Percentiles rank a stretch among this genome's conserved stretches.
These are phyloP conservation scores for Penicillium sp. DNA, from an alignment of 2,329 filamentous ascomycete species.

Conservation along the genomic window DNA sequence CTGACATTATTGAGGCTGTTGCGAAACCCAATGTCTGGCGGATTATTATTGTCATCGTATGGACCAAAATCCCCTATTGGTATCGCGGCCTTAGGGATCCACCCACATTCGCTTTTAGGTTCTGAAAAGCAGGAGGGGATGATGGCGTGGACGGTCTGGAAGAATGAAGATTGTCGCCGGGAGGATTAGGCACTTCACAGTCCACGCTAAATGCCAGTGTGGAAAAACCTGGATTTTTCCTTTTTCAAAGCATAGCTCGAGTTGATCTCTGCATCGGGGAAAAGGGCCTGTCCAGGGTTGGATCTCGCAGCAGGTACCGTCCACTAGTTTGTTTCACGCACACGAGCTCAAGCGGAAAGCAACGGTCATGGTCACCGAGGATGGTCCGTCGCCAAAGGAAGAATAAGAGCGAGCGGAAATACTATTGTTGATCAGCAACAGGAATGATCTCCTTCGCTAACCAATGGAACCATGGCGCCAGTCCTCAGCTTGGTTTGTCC, in stretches of 20 bases:
- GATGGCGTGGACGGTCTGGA: conserved; percentile 24
- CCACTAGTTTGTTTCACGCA: conserved; percentile 19
- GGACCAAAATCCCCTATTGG: neutral
- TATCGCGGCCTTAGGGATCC: neutral
- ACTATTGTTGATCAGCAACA: conserved; percentile 11
- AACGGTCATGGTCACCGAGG: conserved; percentile 1
- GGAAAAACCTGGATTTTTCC: conserved; percentile 1
- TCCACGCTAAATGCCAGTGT: conserved; percentile 17
- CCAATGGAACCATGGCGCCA: conserved; percentile 9
- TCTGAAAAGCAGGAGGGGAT: conserved; percentile 14
- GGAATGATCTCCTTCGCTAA: conserved; percentile 8
- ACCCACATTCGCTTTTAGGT: conserved; percentile 18
- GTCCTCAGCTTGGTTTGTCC: conserved; percentile 14
- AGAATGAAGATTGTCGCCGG: conserved; percentile 29
- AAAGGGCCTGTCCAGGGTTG: conserved; percentile 17
- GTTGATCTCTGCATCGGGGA: conserved; percentile 16
- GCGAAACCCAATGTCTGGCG: neutral
- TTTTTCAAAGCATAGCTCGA: conserved; percentile 13
- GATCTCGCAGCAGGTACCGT: conserved; percentile 28
- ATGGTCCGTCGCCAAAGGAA: conserved; percentile 8
- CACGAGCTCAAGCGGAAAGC: conserved; percentile 14
- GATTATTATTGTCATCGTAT: neutral
- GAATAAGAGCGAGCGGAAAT: conserved; percentile 14
- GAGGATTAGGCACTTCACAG: conserved; percentile 27
- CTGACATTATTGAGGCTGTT: neutral